These are phyloP conservation scores for Monosporascus sp. DNA, from an alignment of 2,329 filamentous ascomycete genomes.

Conservation along the genomic window DNA sequence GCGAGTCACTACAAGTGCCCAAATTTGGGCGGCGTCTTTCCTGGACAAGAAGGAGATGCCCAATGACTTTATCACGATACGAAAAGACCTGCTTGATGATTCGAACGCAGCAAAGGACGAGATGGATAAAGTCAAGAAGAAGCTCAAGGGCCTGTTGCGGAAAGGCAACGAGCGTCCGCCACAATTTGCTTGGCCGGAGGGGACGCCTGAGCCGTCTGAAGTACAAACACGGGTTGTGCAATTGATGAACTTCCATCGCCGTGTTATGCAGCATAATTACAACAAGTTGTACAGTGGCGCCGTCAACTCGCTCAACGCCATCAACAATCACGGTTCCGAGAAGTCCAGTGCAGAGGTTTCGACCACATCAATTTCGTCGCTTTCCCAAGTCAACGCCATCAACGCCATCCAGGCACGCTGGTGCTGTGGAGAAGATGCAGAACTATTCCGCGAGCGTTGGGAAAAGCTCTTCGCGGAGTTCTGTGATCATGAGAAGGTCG, in stretches of 20 bases:
- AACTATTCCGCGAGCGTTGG: slow-evolving; percentile 94
- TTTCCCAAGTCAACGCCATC: slow-evolving; percentile 57
- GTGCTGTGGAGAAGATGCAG: slow-evolving; percentile 94
- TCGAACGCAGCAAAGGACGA: slow-evolving; percentile 98
- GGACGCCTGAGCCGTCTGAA: slow-evolving; percentile 88
- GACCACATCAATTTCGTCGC: slow-evolving; percentile 38
- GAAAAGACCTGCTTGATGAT: slow-evolving; percentile 93
- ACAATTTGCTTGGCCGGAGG: slow-evolving; percentile 96
- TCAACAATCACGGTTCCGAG: slow-evolving; percentile 45
- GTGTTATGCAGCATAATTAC: slow-evolving; percentile 94
- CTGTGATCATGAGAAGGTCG: slow-evolving; percentile 93
- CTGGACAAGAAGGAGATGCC: slow-evolving; percentile 79
- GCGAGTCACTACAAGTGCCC: slow-evolving; percentile 89
- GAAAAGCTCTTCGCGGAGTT: slow-evolving; percentile 98
- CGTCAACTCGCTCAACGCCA: slow-evolving; percentile 55
- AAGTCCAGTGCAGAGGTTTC: slow-evolving; percentile 37
- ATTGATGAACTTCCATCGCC: slow-evolving; percentile 94
- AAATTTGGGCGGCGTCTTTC: slow-evolving; percentile 92
- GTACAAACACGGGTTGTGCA: slow-evolving; percentile 90
- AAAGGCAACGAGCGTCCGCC: slow-evolving; percentile 90
- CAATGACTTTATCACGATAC: slow-evolving; percentile 79
- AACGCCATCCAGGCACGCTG: slow-evolving; percentile 79
- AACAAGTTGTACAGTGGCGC: slow-evolving; percentile 66
- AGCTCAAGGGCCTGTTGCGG: slow-evolving; percentile 85
- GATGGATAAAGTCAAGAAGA: slow-evolving; percentile 99